A percentile compares a stretch with the other conserved stretches of the same genome.
Evolutionary conservation across 1,284 basidiomycete species (phyloP).

Genomic region (Anthracocystis panici-leucophaei): DNA sequence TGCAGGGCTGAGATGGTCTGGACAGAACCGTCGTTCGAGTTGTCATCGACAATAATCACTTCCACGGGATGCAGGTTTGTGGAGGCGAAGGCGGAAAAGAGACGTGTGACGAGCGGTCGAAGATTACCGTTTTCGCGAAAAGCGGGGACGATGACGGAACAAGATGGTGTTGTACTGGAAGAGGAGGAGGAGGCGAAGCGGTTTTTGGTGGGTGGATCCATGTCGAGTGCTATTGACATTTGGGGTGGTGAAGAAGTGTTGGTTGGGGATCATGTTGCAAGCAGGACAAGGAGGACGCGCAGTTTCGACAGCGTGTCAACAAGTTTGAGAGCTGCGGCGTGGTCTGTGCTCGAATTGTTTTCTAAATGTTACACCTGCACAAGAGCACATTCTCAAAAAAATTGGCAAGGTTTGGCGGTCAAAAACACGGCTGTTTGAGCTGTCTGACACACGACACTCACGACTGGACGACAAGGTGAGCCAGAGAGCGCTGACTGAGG

Average conservation of each 20-base stretch:
- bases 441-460: slow-evolving; percentile 21
- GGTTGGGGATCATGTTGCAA: not conserved
- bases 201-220: slow-evolving; percentile 36
- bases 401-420: not conserved
- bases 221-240: slow-evolving; percentile 52
- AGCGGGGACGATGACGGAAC: slow-evolving; percentile 58
- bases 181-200: slow-evolving; percentile 23
- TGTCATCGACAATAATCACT: slow-evolving; percentile 52
- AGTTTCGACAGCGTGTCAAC: slow-evolving; percentile 1
- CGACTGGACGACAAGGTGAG: too few relatives aligned
- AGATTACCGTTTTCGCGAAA: slow-evolving; percentile 56
- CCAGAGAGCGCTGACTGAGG: slow-evolving; percentile 4
- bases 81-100: slow-evolving; percentile 62
- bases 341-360: not conserved
- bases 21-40: slow-evolving; percentile 45
- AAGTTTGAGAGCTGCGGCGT: not conserved
- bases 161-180: not conserved
- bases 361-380: not conserved
- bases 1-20: slow-evolving; percentile 32
- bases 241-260: too few relatives aligned
- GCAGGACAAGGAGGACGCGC: not conserved
- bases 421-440: not conserved
- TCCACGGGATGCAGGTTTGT: slow-evolving; percentile 33
- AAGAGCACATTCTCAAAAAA: too few relatives aligned
- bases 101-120: slow-evolving; percentile 71